Conservation (phyloP, 2,329 filamentous ascomycete genomes). For the Daldinia eschscholtzii region DNA sequence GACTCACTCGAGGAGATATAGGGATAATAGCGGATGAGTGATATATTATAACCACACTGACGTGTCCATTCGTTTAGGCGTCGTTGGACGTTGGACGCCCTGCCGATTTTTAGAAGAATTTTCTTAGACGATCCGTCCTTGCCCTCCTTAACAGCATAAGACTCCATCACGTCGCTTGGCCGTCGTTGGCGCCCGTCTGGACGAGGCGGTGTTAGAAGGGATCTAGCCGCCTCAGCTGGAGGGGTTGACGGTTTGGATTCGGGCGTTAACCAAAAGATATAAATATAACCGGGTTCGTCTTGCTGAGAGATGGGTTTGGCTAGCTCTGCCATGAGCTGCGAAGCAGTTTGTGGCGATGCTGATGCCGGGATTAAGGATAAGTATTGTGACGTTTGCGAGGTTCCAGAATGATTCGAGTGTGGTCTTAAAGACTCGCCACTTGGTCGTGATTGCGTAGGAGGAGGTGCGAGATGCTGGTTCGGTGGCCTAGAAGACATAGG, state of each 20-base stretch:
- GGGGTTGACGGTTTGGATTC: slow-evolving; percentile 66
- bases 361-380: slow-evolving; percentile 77
- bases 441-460: slow-evolving; percentile 50
- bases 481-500: slow-evolving; percentile 49
- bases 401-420: slow-evolving; percentile 41
- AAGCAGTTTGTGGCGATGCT: slow-evolving; percentile 75
- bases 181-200: slow-evolving; percentile 58
- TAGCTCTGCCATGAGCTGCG: slow-evolving; percentile 80
- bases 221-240: slow-evolving; percentile 69
- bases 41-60: slow-evolving; percentile 91
- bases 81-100: slow-evolving; percentile 85
- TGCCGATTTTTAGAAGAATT: slow-evolving; percentile 76
- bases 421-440: slow-evolving; percentile 43
- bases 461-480: slow-evolving; percentile 48
- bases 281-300: slow-evolving; percentile 92
- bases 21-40: slow-evolving; percentile 91
- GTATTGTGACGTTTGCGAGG: slow-evolving; percentile 53
- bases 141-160: slow-evolving; percentile 58
- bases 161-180: slow-evolving; percentile 67
- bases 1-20: slow-evolving; percentile 69
- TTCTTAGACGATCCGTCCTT: slow-evolving; percentile 59
- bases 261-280: slow-evolving; percentile 97
- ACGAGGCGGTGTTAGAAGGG: slow-evolving; percentile 67
- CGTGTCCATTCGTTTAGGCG: slow-evolving; percentile 93
- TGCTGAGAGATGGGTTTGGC: slow-evolving; percentile 77